phyloP scores from a whole-genome alignment of 305 asterid species.

The Ilex paraguariensis region DNA sequence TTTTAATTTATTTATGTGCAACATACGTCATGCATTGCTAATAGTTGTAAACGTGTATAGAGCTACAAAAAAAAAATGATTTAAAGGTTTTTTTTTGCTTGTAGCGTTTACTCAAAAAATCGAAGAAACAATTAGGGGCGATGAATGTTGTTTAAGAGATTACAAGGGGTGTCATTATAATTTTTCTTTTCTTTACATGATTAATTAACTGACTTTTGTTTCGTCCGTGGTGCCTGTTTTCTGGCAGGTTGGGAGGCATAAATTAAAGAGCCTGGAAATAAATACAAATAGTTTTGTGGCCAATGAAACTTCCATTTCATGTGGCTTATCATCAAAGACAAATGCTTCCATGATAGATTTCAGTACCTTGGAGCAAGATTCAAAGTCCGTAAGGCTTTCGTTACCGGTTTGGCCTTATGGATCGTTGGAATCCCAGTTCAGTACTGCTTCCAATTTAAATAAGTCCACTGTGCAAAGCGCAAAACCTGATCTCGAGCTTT shows the following conservation, averaged over 20 bases:
- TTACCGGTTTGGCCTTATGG: constrained; percentile 3
- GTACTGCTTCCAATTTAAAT: not conserved
- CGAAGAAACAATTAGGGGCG: too few relatives aligned
- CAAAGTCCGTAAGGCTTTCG: constrained; percentile 9
- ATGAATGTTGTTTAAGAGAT: too few relatives aligned
- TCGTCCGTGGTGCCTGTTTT: too few relatives aligned
- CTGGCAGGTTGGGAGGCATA: constrained; percentile 25
- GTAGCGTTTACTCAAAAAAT: too few relatives aligned
- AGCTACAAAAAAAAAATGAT: too few relatives aligned
- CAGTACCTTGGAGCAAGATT: constrained; percentile 11
- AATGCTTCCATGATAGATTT: constrained; percentile 12
- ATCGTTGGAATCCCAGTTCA: not conserved
- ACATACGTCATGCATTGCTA: too few relatives aligned
- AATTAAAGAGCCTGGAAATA: not conserved
- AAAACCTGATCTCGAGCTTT: constrained; percentile 21
- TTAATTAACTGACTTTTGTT: too few relatives aligned
- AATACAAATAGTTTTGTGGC: not conserved
- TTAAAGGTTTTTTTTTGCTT: too few relatives aligned
- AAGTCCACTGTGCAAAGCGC: constrained; percentile 4
- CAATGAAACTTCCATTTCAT: constrained; percentile 8
- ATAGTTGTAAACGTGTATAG: too few relatives aligned
- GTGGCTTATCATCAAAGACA: constrained; percentile 2
- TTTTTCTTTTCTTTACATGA: not conserved
- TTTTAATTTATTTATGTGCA: too few relatives aligned
- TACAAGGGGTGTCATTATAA: too few relatives aligned